Percentiles rank a stretch among this genome's conserved stretches.
Evolutionary conservation across 345 rosid genomes (phyloP).

Genomic region (Crucihimalaya himalaica): DNA sequence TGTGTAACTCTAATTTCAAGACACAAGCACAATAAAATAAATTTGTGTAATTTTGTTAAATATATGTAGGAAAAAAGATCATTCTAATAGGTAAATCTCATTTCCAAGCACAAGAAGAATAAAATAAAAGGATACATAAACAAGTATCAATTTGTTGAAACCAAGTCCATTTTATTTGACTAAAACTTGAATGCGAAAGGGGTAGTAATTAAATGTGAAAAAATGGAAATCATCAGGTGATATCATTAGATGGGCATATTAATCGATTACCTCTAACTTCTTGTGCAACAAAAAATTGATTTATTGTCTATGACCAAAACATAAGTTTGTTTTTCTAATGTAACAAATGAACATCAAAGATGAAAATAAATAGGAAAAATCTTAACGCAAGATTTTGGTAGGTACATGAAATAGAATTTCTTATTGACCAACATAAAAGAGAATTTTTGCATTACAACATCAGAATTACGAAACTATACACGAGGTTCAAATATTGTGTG

Average conservation of each 20-base stretch:
- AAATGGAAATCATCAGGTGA: background rate
- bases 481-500: background rate
- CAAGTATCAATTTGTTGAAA: no score
- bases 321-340: background rate
- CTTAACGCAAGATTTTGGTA: background rate
- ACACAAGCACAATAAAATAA: constrained; percentile 6
- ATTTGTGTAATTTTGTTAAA: background rate
- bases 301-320: background rate
- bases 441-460: background rate
- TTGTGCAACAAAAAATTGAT: background rate
- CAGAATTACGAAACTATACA: constrained; percentile 20
- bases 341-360: constrained; percentile 8
- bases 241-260: background rate
- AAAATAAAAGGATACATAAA: no score
- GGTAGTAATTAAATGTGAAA: background rate
- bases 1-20: constrained; percentile 26
- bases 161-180: background rate
- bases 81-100: background rate
- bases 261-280: background rate
- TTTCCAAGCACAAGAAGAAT: background rate
- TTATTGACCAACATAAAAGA: background rate
- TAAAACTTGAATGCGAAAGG: background rate
- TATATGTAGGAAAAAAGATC: background rate
- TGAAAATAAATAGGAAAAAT: background rate
- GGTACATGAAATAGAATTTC: background rate